Evolutionary conservation across 2,329 filamentous ascomycete species (phyloP), one percentile per base, ranked within the genome.

Genomic region (Chrysosporium keratinophilum): DNA sequence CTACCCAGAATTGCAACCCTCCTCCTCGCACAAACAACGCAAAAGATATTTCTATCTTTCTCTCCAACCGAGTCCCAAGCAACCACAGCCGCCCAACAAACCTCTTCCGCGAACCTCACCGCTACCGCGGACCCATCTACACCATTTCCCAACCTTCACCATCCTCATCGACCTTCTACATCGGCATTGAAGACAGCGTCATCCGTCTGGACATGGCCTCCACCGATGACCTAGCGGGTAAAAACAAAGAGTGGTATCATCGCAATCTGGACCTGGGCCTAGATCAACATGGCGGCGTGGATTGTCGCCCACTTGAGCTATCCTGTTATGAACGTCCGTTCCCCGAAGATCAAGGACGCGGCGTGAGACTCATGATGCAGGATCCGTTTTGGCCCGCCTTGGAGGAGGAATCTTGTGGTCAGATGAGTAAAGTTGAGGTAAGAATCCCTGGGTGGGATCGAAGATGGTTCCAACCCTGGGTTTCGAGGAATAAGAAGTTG

Each of bases 61-160:
- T 28, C 23, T 28, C 23, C 3, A 28, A 28, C 12, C 39, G 14
- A 54, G 40, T 35, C 45, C 41, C 45, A 34, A 60, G 62, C 23
- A 67, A 66, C 54, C 67, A 71, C 41, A 66, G 54, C 54, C 53
- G 48, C 35, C 33, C 37, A 23, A 34, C n/a, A 9, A 48, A 14
- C 19, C 60, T 57, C 28, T 39, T 52, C 6, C 59, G 60, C 31
- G 56, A 55, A 55, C 57, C 53, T 42, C 61, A 58, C 15, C 59
- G 65, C 5, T 74, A 75, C 62, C 66, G 71, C 10, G 72, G 72
- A 3, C 67, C 71, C 5, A 68, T 75, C 19, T 75, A 75, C 56
- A 67, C 66, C 12, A 67, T 75, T 59, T 72, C 69, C 7, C 67
- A 69, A 1, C 73, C 73, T 2, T 75, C 72, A 2, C 64, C 69